Conservation (phyloP, 2,329 filamentous ascomycete genomes). For the Talaromyces albobiverticillius region DNA sequence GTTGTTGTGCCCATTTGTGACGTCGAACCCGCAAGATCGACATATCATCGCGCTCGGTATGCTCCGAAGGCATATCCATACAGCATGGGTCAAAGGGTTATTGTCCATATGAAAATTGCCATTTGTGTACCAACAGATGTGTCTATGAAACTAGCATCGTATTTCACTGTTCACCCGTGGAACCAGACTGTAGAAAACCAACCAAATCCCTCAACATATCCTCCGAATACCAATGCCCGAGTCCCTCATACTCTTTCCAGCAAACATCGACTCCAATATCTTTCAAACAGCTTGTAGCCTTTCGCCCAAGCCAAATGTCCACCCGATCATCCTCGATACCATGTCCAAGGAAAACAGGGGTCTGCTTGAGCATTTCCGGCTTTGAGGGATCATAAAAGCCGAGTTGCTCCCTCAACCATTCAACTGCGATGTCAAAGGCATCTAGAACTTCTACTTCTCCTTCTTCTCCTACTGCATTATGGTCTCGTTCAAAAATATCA, state of each 20-base stretch:
- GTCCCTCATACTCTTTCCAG: slow-evolving; percentile 39
- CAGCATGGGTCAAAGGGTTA: no score
- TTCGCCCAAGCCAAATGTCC: slow-evolving; percentile 32
- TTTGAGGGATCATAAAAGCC: neutral
- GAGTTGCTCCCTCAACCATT: slow-evolving; percentile 4
- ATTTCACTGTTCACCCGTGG: no score
- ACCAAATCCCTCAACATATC: slow-evolving; percentile 42
- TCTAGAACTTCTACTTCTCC: neutral
- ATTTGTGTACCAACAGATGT: no score
- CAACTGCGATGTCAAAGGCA: neutral
- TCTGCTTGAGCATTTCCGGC: neutral
- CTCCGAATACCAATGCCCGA: slow-evolving; percentile 48
- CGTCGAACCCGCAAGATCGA: no score
- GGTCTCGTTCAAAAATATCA: neutral
- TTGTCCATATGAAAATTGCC: no score
- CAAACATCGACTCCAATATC: slow-evolving; percentile 33
- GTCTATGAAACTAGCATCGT: no score
- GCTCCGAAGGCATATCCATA: no score
- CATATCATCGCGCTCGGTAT: no score
- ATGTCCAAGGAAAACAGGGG: slow-evolving; percentile 2
- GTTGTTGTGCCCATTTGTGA: no score
- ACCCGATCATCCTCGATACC: slow-evolving; percentile 42
- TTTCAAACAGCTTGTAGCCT: slow-evolving; percentile 32
- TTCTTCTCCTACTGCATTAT: neutral
- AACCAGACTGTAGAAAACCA: slow-evolving; percentile 11